Base-by-base conservation (phyloP, 192 early-diverging fungal genomes). In the Funneliformis mosseae region DNA sequence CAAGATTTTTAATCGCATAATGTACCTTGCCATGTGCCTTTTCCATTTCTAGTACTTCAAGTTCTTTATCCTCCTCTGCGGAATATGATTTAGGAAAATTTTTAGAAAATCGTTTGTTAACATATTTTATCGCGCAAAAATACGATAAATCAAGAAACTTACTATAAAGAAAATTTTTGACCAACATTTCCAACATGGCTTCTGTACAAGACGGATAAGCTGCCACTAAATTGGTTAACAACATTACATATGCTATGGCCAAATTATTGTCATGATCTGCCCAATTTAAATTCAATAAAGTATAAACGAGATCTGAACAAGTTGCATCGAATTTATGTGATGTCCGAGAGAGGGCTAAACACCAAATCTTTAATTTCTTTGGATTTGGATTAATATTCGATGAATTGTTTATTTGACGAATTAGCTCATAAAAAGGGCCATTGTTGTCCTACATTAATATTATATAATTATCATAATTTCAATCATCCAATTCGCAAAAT, bases 21-120 rank as follows among this genome's bases (percentile, higher is more conserved):
- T 77, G 76, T 27, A 77, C 71, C 27, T 23, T 45, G 21, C 71
- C 71, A 6, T 73, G 42, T 73, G 50, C 50, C n/a, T 48, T 48
- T 73, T 73, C 71, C 21, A 73, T 23, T 23, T 27, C 7, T 28
- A 45, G n/a, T 10, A 73, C 45, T 73, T n/a, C 45, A 7, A 33
- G 38, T 10, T 39, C n/a, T n/a, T 70, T 42, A 28, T 73, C 71
- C 6, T 27, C n/a, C 23, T 45, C 71, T 73, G 18, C 0, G 0
- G 18, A 5, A 21, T 55, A 55, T 18, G 27, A 50, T 46, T 1
- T 21, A 46, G 14, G 48, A 48, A 73, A 21, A n/a, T n/a, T n/a
- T n/a, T n/a, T n/a, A n/a, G n/a, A n/a, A n/a, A n/a, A n/a, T n/a
- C n/a, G n/a, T n/a, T 45, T 27, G 9, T 45, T 3, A 71, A 43